A percentile compares a stretch with the other conserved stretches of the same genome.
Conservation (phyloP, 257 asterid genomes). For the Solanum medicagineum region DNA sequence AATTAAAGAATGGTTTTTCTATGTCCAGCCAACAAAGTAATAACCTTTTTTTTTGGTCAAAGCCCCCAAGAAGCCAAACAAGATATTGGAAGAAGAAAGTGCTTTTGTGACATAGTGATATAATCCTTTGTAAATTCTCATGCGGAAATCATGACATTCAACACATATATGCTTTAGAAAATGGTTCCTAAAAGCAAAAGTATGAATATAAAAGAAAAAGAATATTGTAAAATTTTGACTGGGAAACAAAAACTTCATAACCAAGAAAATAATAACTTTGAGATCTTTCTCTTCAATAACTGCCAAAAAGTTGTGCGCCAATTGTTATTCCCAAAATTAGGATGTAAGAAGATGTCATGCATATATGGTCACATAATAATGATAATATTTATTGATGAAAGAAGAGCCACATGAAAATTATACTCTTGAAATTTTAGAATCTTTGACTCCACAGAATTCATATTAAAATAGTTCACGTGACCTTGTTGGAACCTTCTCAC, state of each 20-base stretch:
- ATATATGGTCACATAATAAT: neutral
- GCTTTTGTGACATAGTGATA: neutral
- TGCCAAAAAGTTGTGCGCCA: neutral
- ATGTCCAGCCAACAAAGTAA: neutral
- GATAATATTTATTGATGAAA: neutral
- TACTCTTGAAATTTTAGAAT: neutral
- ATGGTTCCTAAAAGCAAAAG: neutral
- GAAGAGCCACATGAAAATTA: neutral
- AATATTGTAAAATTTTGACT: neutral
- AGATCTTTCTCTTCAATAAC: neutral
- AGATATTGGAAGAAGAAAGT: neutral
- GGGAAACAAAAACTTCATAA: neutral
- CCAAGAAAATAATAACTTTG: neutral
- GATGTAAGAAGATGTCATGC: neutral
- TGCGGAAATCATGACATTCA: neutral
- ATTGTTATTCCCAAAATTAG: neutral
- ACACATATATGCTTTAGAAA: neutral
- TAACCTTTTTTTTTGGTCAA: neutral
- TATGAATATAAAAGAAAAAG: neutral
- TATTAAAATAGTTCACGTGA: neutral
- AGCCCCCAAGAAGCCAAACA: neutral
- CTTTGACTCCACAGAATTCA: neutral
- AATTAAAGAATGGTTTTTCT: neutral
- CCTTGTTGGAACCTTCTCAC: neutral
- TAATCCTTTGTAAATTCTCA: neutral